Evolutionary conservation across 257 asterid genomes (phyloP), one percentile per base, ranked within the genome.

Genomic region (Solanum stenotomum): DNA sequence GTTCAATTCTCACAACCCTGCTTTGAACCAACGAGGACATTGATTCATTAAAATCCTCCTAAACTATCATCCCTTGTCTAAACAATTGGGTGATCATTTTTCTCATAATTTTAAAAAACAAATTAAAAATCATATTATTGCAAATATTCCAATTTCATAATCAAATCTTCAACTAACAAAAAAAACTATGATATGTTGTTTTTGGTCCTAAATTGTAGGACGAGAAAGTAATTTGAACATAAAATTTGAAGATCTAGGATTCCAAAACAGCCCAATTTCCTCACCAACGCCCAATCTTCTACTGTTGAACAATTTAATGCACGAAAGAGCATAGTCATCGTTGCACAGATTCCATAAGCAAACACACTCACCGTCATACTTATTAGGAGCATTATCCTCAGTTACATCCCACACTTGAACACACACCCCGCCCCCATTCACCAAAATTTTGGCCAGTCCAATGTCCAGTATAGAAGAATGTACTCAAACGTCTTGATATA

Each of bases 391-490:
- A 15, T 44, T 90, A 6, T 87, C 89, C 20, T 89, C 88, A 0
- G 93, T 94, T 10, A 92, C 85, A 86, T 95, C 98, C 96, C 96
- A 94, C 85, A 94, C 9, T 3, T 56, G 63, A 33, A 93, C 94
- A 0, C 40, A 23, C 8, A 92, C 88, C 84, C 59, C 90, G 14
- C 87, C 87, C 6, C 94, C 90, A 7, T 27, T 75, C 10, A 89
- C 92, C 1, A 91, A 42, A 42, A 88, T 91, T 25, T 86, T 90
- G 2, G 93, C 93, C 92, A 90, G 79, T 70, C 29, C 18, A 91
- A 61, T n/a, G n/a, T n/a, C n/a, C n/a, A n/a, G n/a, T n/a, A n/a
- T n/a, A n/a, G n/a, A n/a, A n/a, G n/a, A n/a, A n/a, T n/a, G n/a
- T n/a, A n/a, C n/a, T n/a, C n/a, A n/a, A n/a, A n/a, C n/a, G n/a